Evolutionary conservation across 371 early-diverging fungal genomes (phyloP).

Genomic region (Mortierella sp.): DNA sequence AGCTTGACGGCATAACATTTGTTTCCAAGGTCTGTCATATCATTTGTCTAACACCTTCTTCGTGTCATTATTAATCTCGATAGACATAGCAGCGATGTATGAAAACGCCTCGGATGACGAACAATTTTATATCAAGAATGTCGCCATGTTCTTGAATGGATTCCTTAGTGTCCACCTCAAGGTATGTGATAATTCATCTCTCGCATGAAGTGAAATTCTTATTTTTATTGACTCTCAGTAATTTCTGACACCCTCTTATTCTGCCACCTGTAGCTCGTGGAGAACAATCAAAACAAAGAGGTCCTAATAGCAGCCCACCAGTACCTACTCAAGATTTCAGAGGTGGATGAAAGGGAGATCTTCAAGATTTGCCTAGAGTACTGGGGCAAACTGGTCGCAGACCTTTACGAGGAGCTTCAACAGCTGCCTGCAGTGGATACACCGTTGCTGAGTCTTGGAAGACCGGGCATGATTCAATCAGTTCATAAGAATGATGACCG

Average conservation of each 20-base stretch:
- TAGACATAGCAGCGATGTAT: constrained; percentile 85
- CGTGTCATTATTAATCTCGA: background rate
- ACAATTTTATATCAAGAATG: constrained; percentile 91
- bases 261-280: constrained; percentile 68
- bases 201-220: background rate
- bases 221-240: background rate
- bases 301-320: constrained; percentile 84
- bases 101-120: constrained; percentile 88
- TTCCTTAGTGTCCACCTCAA: constrained; percentile 88
- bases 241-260: background rate
- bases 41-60: background rate
- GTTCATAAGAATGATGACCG: constrained; percentile 11
- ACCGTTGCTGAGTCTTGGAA: constrained; percentile 59
- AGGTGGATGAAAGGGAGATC: constrained; percentile 95
- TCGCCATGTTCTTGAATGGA: constrained; percentile 88
- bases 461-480: constrained; percentile 7
- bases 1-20: background rate
- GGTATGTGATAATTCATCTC: constrained; percentile 59
- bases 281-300: constrained; percentile 73
- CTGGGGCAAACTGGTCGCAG: constrained; percentile 91
- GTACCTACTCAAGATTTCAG: constrained; percentile 91
- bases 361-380: constrained; percentile 99
- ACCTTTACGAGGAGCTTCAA: constrained; percentile 85
- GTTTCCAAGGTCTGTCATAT: background rate
- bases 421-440: constrained; percentile 61